These are phyloP conservation scores for Omphalotus guepiniiformis DNA, from an alignment of 768 basidiomycete species.

Conservation along the genomic window DNA sequence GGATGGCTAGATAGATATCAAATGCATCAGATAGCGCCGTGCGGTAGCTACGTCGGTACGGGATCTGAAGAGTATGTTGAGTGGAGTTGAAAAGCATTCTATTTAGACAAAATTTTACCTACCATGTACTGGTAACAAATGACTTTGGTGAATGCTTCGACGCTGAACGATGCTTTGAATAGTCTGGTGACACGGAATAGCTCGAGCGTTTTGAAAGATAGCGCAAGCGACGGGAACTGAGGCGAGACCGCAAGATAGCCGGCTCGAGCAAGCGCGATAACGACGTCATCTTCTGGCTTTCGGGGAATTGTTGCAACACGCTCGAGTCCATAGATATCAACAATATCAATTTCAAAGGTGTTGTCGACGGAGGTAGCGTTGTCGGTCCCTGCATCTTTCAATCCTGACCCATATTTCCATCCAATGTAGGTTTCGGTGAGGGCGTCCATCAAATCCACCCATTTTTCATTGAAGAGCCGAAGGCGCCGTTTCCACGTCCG, in stretches of 20 bases:
- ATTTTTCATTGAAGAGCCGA: too few species aligned
- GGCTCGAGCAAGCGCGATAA: slow-evolving; percentile 14
- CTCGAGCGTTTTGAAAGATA: slow-evolving; percentile 22
- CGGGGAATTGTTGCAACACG: slow-evolving; percentile 7
- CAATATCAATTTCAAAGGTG: slow-evolving; percentile 13
- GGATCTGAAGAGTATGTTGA: slow-evolving; percentile 14
- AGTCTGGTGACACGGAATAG: slow-evolving; percentile 15
- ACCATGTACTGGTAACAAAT: slow-evolving; percentile 22
- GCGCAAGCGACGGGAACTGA: slow-evolving; percentile 14
- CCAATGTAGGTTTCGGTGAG: too few species aligned
- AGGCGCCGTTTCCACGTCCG: too few species aligned
- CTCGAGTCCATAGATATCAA: slow-evolving; percentile 14
- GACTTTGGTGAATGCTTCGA: too few species aligned
- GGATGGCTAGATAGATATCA: slow-evolving; percentile 23
- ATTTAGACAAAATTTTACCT: not conserved
- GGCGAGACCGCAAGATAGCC: slow-evolving; percentile 17
- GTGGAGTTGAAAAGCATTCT: not conserved
- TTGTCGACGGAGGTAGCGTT: too few species aligned
- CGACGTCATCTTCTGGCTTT: not conserved
- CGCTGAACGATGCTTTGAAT: too few species aligned
- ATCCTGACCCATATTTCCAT: too few species aligned
- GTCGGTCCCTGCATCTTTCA: too few species aligned
- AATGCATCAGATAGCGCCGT: slow-evolving; percentile 21
- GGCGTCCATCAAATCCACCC: too few species aligned
- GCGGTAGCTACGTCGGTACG: slow-evolving; percentile 16